These are phyloP conservation scores for Aspergillus egyptiacus DNA, from an alignment of 495 filamentous ascomycete species.

Conservation along the genomic window DNA sequence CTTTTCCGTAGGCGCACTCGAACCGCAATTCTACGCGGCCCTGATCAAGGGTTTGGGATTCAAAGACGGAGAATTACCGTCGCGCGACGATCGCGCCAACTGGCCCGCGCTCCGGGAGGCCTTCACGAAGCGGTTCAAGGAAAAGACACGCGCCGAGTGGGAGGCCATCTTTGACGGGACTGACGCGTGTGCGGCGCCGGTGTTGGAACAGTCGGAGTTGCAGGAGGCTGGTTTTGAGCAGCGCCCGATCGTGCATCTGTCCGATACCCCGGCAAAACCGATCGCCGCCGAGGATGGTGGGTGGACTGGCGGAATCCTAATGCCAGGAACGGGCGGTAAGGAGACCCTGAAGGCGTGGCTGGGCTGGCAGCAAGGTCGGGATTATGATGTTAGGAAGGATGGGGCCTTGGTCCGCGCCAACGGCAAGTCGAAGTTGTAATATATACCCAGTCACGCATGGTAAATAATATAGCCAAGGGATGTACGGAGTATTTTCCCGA, in stretches of 20 bases:
- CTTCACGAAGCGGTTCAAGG: slow-evolving; percentile 60
- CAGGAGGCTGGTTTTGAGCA: slow-evolving; percentile 65
- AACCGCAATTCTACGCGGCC: slow-evolving; percentile 73
- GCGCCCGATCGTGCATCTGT: slow-evolving; percentile 64
- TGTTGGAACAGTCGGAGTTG: slow-evolving; percentile 68
- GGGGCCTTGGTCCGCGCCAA: slow-evolving; percentile 41
- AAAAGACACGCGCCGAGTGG: slow-evolving; percentile 76
- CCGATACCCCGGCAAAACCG: slow-evolving; percentile 55
- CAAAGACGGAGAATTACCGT: slow-evolving; percentile 45
- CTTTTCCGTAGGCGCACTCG: slow-evolving; percentile 86
- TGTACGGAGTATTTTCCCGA: no score
- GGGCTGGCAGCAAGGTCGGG: slow-evolving; percentile 64
- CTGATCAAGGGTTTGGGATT: slow-evolving; percentile 62
- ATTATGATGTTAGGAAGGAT: slow-evolving; percentile 57
- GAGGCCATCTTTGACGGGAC: slow-evolving; percentile 78
- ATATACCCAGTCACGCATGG: background rate
- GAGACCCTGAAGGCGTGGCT: slow-evolving; percentile 67
- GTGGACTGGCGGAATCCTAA: slow-evolving; percentile 55
- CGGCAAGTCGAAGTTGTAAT: slow-evolving; percentile 16
- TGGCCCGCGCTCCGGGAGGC: slow-evolving; percentile 60
- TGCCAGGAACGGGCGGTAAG: slow-evolving; percentile 64
- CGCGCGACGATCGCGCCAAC: slow-evolving; percentile 46
- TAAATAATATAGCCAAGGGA: background rate
- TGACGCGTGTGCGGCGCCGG: slow-evolving; percentile 88
- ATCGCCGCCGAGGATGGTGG: slow-evolving; percentile 55